A percentile compares a stretch with the other conserved stretches of the same genome.
These are phyloP conservation scores for Alternaria hordeiaustralica DNA, from an alignment of 2,329 filamentous ascomycete genomes.

Conservation along the genomic window DNA sequence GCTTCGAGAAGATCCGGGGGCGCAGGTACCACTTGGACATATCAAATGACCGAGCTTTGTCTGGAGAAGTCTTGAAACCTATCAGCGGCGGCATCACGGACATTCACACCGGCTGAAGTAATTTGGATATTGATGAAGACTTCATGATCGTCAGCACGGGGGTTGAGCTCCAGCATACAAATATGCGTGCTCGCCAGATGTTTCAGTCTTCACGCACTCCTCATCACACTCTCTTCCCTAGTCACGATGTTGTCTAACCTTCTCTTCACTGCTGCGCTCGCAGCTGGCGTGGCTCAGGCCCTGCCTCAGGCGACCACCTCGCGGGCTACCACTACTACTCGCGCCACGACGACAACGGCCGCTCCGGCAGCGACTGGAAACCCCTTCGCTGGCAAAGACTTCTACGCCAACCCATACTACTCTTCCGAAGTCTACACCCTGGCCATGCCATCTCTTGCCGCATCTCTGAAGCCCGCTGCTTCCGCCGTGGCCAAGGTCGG, in stretches of 20 bases:
- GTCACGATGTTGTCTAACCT: constrained; percentile 28
- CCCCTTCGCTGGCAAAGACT: constrained; percentile 57
- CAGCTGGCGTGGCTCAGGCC: constrained; percentile 30
- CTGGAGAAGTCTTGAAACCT: constrained; percentile 1
- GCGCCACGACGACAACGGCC: constrained; percentile 11
- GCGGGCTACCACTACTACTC: constrained; percentile 17
- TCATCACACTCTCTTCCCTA: neutral
- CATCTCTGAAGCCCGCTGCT: constrained; percentile 60
- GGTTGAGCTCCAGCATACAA: constrained; percentile 17
- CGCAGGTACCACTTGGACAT: constrained; percentile 20
- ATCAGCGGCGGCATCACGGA: constrained; percentile 20
- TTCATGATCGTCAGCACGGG: constrained; percentile 5
- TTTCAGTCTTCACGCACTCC: constrained; percentile 4
- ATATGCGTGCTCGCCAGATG: constrained; percentile 11
- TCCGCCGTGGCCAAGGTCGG: constrained; percentile 57
- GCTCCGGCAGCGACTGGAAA: constrained; percentile 51
- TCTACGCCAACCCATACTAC: constrained; percentile 62
- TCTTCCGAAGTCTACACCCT: constrained; percentile 59
- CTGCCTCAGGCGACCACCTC: constrained; percentile 29
- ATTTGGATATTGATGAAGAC: constrained; percentile 25
- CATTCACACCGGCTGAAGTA: constrained; percentile 21
- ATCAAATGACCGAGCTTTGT: constrained; percentile 14
- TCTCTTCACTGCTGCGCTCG: constrained; percentile 22
- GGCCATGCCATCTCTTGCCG: constrained; percentile 68
- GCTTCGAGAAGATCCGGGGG: constrained; percentile 20